Base-by-base conservation (phyloP, 139 green algal genomes). In the Coelastrella sp. region DNA sequence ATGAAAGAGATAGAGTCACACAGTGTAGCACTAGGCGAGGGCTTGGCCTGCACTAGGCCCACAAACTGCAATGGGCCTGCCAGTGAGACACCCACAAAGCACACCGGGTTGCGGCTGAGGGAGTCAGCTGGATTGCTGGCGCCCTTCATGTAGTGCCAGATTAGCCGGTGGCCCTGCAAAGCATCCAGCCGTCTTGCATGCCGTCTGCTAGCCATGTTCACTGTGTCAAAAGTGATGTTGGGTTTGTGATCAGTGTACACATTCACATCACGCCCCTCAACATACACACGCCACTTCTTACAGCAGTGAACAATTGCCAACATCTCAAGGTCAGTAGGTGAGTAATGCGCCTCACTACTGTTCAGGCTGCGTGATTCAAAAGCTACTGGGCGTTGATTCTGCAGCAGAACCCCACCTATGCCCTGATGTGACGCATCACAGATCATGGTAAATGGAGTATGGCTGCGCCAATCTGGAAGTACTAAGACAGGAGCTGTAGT, bases 31-130 rank as follows among this genome's bases (percentile, higher is more conserved):
- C 19, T 56, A 8, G 79, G 6, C 8, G 79, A 12, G 72, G 79
- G 19, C 35, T 10, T 49, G 9, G 79, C 79, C 72, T 70, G 57
- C 79, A 85, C 20, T 22, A 72, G 20, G 58, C 79, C 57, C 20
- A 85, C 19, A 56, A 70, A 85, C 49, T 70, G n/a, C 7, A 49
- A 7, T 49, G 79, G 79, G 4, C 6, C 57, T 22, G 78, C 49
- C 90, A 96, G 0, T 96, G 65, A 0, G 95, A 57, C 15, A 96
- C 93, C 80, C 96, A 95, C 89, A 96, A 94, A 14, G 96, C 24
- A 84, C 96, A 97, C 14, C 95, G 87, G 4, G 94, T n/a, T 85
- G 19, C 79, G 79, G 58, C 57, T 58, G 19, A 85, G 57, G 7
- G 79, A 70, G 14, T 85, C 79, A 56, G 79, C 79, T 58, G 24